Conservation (phyloP, 148 eudicot species). For the Gaultheria prostrata region DNA sequence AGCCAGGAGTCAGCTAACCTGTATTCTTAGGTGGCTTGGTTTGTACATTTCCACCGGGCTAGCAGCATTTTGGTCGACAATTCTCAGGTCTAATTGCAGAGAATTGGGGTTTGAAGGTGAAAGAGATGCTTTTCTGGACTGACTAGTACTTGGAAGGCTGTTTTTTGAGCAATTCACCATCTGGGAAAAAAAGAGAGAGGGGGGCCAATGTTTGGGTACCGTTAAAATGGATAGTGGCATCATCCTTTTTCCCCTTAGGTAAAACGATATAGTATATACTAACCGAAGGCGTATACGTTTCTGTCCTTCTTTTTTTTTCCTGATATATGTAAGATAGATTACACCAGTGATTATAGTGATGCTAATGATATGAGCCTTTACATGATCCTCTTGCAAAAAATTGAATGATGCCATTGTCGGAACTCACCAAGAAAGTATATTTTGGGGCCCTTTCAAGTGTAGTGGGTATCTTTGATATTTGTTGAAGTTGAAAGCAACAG, state of each 20-base stretch:
- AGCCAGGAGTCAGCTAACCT: constrained; percentile 63
- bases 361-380: constrained; percentile 10
- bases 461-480: not conserved
- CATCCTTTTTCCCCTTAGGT: constrained; percentile 11
- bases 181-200: not conserved
- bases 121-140: constrained; percentile 10
- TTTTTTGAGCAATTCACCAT: constrained; percentile 9
- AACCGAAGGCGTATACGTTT: constrained; percentile 13
- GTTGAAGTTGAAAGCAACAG: not conserved
- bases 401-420: not conserved
- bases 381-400: constrained; percentile 13
- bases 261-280: constrained; percentile 12
- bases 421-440: not conserved
- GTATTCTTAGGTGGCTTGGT: not conserved
- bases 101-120: not conserved
- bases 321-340: constrained; percentile 14
- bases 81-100: not conserved
- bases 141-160: constrained; percentile 9
- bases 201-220: constrained; percentile 12
- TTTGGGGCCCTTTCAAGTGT: not conserved
- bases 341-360: constrained; percentile 6
- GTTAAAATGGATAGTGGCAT: constrained; percentile 12
- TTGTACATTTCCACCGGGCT: not conserved
- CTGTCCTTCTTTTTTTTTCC: not conserved
- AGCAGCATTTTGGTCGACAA: not conserved